A percentile compares a stretch with the other conserved stretches of the same genome.
Evolutionary conservation across 805 yeast genomes (phyloP).

Genomic region (Cyberlindnera bimundalis): DNA sequence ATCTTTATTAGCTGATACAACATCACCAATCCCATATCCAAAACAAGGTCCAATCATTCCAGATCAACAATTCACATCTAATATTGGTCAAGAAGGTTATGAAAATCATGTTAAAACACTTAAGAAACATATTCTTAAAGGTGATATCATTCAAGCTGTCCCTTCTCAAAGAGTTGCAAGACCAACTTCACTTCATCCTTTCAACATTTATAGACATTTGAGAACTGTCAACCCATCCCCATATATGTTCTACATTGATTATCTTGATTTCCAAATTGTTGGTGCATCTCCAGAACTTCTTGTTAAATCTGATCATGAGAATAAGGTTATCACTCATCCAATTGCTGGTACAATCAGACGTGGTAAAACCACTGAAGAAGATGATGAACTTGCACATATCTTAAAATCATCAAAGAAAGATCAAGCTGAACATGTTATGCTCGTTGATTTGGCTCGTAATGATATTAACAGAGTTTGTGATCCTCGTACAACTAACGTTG

Average conservation of each 20-base stretch:
- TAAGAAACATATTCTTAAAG: slow-evolving; percentile 79
- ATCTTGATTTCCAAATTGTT: slow-evolving; percentile 86
- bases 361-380: slow-evolving; percentile 90
- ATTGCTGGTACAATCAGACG: slow-evolving; percentile 95
- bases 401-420: slow-evolving; percentile 80
- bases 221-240: slow-evolving; percentile 98
- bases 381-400: slow-evolving; percentile 73
- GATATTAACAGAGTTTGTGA: slow-evolving; percentile 94
- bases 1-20: slow-evolving; percentile 41
- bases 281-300: slow-evolving; percentile 97
- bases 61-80: slow-evolving; percentile 73
- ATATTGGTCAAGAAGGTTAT: slow-evolving; percentile 92
- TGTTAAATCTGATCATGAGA: slow-evolving; percentile 71
- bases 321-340: slow-evolving; percentile 88
- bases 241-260: slow-evolving; percentile 90
- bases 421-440: slow-evolving; percentile 97
- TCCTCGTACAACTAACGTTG: slow-evolving; percentile 81
- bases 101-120: slow-evolving; percentile 73
- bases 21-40: slow-evolving; percentile 54
- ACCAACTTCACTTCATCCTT: slow-evolving; percentile 93
- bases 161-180: slow-evolving; percentile 97
- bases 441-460: slow-evolving; percentile 95
- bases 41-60: slow-evolving; percentile 68
- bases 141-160: slow-evolving; percentile 96
- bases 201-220: slow-evolving; percentile 90